A percentile compares a stretch with the other conserved stretches of the same genome.
Evolutionary conservation across 2,329 filamentous ascomycete species (phyloP).

Genomic region (Fusarium euwallaceae): DNA sequence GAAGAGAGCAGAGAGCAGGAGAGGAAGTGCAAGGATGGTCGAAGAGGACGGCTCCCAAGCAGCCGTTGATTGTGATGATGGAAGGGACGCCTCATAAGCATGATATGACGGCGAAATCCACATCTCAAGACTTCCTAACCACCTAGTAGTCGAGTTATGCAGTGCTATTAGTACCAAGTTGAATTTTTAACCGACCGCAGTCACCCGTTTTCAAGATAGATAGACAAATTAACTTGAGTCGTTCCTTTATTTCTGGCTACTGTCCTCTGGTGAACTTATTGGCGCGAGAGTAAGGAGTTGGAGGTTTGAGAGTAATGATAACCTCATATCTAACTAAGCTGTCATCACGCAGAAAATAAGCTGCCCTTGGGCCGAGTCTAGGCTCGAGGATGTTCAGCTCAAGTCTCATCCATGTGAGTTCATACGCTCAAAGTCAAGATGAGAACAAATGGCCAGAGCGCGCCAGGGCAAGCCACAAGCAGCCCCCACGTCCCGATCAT

Average conservation of each 20-base stretch:
- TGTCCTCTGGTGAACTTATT: background rate
- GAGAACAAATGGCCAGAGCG: background rate
- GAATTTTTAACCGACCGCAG: constrained; percentile 41
- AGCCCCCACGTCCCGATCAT: constrained; percentile 2
- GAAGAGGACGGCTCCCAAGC: constrained; percentile 15
- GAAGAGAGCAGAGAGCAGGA: constrained; percentile 20
- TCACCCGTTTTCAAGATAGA: constrained; percentile 44
- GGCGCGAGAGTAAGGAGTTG: background rate
- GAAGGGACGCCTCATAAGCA: constrained; percentile 10
- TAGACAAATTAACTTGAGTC: constrained; percentile 38
- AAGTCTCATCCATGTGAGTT: background rate
- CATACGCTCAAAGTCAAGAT: background rate
- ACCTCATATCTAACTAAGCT: background rate
- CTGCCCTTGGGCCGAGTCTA: background rate
- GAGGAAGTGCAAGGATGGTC: constrained; percentile 18
- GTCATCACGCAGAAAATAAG: background rate
- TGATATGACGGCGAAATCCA: constrained; percentile 23
- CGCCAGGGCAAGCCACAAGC: background rate
- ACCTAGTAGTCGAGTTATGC: constrained; percentile 17
- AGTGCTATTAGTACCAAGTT: constrained; percentile 35
- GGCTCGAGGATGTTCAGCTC: background rate
- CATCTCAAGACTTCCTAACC: constrained; percentile 19
- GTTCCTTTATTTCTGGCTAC: constrained; percentile 35
- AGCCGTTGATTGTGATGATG: constrained; percentile 25
- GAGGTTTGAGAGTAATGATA: background rate